Conservation (phyloP, 202 grass and related monocot genomes). For the Panicum hallii region DNA sequence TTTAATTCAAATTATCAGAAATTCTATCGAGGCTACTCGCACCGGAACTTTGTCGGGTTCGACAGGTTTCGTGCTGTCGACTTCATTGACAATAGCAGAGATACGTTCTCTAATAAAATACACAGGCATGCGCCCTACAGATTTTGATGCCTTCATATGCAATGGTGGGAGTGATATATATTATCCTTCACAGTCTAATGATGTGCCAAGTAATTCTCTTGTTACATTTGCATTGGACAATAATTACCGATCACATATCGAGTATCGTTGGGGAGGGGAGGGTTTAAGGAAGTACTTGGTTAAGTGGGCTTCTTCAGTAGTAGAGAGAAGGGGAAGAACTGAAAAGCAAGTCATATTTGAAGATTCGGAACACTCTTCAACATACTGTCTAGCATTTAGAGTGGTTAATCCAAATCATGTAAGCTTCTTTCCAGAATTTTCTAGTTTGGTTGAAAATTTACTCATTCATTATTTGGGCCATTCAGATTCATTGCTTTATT, state of each 20-base stretch:
- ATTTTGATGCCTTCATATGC: conserved; percentile 98
- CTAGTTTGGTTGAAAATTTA: conserved; percentile 30
- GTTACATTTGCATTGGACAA: conserved; percentile 81
- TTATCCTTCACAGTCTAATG: conserved; percentile 68
- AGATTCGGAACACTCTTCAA: conserved; percentile 81
- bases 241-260: conserved; percentile 86
- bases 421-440: conserved; percentile 53
- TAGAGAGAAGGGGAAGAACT: conserved; percentile 73
- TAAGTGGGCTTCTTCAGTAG: conserved; percentile 76
- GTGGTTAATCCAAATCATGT: conserved; percentile 88
- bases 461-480: background rate
- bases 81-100: conserved; percentile 79
- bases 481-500: conserved; percentile 31
- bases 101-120: conserved; percentile 68
- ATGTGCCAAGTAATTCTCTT: conserved; percentile 70
- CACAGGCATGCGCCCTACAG: conserved; percentile 73
- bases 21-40: conserved; percentile 68
- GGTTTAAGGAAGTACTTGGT: conserved; percentile 89
- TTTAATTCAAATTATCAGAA: conserved; percentile 74
- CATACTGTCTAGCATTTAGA: conserved; percentile 84
- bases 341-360: conserved; percentile 83
- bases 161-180: conserved; percentile 98
- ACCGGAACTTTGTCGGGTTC: conserved; percentile 60
- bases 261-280: conserved; percentile 97
- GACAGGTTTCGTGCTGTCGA: conserved; percentile 77